phyloP scores from a whole-genome alignment of 208 protist species.

The Leishmania braziliensis region DNA sequence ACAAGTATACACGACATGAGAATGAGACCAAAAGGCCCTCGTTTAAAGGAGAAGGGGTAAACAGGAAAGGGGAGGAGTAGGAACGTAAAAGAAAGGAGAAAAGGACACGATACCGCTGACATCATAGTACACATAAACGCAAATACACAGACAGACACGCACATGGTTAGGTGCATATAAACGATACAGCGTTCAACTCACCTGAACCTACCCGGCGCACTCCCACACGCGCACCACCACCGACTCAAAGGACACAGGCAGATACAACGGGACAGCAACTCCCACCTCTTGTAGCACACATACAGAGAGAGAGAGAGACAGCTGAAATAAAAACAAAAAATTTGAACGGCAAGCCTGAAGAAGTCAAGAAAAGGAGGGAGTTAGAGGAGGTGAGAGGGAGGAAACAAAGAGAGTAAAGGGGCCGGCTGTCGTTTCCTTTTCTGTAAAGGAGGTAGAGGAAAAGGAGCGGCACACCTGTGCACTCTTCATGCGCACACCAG shows the following conservation, averaged over 20 bases:
- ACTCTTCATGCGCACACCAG: not conserved
- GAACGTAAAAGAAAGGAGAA: constrained; percentile 20
- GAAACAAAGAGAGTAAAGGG: not conserved
- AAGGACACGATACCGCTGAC: not conserved
- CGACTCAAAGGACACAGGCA: not conserved
- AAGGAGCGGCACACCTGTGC: not conserved
- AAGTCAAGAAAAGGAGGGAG: not conserved
- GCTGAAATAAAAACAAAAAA: not conserved
- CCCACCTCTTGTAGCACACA: not conserved
- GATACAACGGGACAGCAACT: not conserved
- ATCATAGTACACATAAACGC: not conserved
- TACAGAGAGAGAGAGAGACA: not conserved
- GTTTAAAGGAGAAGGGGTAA: not conserved
- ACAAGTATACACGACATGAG: constrained; percentile 11
- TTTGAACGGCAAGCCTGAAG: not conserved
- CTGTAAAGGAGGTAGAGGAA: not conserved
- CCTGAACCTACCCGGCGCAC: not conserved
- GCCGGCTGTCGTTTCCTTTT: not conserved
- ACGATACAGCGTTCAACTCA: not conserved
- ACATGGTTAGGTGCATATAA: not conserved
- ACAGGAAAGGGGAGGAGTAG: not conserved
- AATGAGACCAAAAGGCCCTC: not conserved
- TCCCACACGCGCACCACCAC: not conserved
- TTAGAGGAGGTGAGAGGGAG: not conserved
- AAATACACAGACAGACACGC: not conserved